Base-by-base conservation (phyloP, 768 basidiomycete genomes). In the Mrakia gelida region DNA sequence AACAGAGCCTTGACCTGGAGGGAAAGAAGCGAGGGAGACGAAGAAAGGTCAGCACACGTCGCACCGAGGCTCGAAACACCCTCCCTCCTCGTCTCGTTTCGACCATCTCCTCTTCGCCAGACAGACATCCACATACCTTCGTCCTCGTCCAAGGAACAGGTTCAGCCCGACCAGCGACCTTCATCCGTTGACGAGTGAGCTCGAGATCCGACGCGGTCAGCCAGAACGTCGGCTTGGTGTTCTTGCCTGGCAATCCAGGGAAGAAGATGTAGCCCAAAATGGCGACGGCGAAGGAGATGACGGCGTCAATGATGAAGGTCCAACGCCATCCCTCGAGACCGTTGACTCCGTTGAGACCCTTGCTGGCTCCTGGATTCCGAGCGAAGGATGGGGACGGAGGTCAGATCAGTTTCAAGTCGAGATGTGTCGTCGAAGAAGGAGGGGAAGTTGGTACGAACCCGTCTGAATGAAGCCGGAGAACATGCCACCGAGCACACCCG, bases 401-500 rank as follows among this genome's bases (percentile, higher is more conserved):
- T 38, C 38, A 52, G 45, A 13, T 49, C 45, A 49, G 45, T 15
- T 16, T 49, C 45, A 10, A 49, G 15, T 9, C 15, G 45, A 49
- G 15, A 49, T n/a, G 41, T 11, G 41, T 6, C 9, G 9, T 49
- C 45, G 45, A 49, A 9, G 45, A 11, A 43, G 11, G 41, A 43
- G 15, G 45, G 45, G 11, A 45, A 10, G 15, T 45, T 45, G 45
- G 45, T 90, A 90, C 6, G 91, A 88, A 52, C 49, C 49, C 4
- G 49, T 52, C 15, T 52, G 49, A n/a, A 38, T 41, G 38, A 91
- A 83, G 5, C 90, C 90, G 21, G 59, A 90, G 81, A 91, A 91
- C 89, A 91, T 83, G 11, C 90, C 90, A 5, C 90, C 90, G 16
- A 86, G 84, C 30, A 89, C 82, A 0, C 89, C 89, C 30, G 89